phyloP scores from a whole-genome alignment of 148 eudicot species.

The Persicaria maculosa region DNA sequence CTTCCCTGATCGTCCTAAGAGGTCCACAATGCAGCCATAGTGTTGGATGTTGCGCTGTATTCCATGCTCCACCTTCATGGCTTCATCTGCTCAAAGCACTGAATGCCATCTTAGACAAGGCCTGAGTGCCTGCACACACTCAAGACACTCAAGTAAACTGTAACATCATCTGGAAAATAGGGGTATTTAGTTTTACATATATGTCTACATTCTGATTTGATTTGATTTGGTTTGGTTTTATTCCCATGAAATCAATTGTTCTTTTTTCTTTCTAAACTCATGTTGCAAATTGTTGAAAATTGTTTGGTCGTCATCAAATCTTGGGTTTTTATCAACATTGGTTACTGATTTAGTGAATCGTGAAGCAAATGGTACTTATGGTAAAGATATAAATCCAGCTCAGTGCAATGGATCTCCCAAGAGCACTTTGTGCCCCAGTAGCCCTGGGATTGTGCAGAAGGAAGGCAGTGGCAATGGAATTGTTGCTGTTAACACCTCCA shows the following conservation, averaged over 20 bases:
- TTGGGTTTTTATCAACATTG: slow-evolving; percentile 16
- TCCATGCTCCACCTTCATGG: too few relatives aligned
- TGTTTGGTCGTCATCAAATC: slow-evolving; percentile 3
- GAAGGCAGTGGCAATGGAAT: slow-evolving; percentile 31
- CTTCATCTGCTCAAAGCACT: too few relatives aligned
- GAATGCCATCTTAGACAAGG: too few relatives aligned
- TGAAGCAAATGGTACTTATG: not conserved
- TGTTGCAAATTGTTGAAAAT: slow-evolving; percentile 7
- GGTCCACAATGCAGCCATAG: too few relatives aligned
- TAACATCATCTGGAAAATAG: too few relatives aligned
- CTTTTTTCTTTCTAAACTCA: not conserved
- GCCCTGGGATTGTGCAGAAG: slow-evolving; percentile 32
- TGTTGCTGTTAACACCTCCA: slow-evolving; percentile 54
- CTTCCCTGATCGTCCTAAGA: too few relatives aligned
- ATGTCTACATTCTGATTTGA: not conserved
- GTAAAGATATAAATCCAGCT: slow-evolving; percentile 76
- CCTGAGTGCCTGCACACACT: too few relatives aligned
- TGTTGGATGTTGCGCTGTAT: too few relatives aligned
- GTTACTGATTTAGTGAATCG: slow-evolving; percentile 45
- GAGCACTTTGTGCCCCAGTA: slow-evolving; percentile 38
- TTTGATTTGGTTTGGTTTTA: not conserved
- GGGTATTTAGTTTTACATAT: too few relatives aligned
- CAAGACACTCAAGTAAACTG: too few relatives aligned
- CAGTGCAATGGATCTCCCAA: slow-evolving; percentile 35
- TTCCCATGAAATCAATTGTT: not conserved